Base-by-base conservation (phyloP, 768 basidiomycete genomes). In the Terana coerulea region DNA sequence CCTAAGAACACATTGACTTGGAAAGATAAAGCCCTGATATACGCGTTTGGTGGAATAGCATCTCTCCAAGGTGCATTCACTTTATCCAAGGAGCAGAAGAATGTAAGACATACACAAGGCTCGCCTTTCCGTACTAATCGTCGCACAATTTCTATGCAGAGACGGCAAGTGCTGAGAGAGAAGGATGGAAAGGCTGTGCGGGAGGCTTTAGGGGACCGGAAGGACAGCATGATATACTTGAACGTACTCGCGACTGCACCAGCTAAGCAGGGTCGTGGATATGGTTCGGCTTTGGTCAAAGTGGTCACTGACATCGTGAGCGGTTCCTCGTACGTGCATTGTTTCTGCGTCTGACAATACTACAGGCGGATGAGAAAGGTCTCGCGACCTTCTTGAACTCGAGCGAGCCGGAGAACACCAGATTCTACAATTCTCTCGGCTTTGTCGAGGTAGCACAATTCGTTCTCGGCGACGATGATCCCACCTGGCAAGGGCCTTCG, bases 231-330 rank as follows among this genome's bases (percentile, higher is more conserved):
- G 22, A 47, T 52, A 4, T 31, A 35, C 22, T n/a, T 56, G 34
- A 24, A 47, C 11, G 22, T 43, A 21, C 28, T 50, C 3, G 39
- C 37, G 7, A 50, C 49, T 26, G 4, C 40, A 3, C 45, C 46
- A 6, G 46, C 24, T 5, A 47, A 47, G 25, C 50, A 52, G 17
- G 55, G 55, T 11, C 55, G 24, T 12, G 50, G 55, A 14, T 56
- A 54, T 42, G 53, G 36, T 5, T 43, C 53, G 12, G 48, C 47
- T 11, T 19, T 54, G 25, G 26, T 49, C 40, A 42, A 37, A 43
- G 30, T 15, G n/a, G 41, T 54, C 2, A 31, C 24, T 6, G 40
- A n/a, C 7, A 29, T 33, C 19, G 53, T 54, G 26, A 49, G 24
- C 45, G 14, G n/a, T 29, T 37, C 3, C 24, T 22, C n/a, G n/a